These are phyloP conservation scores for Pelomyxa schiedti DNA, from an alignment of 78 protist species.

Conservation along the genomic window DNA sequence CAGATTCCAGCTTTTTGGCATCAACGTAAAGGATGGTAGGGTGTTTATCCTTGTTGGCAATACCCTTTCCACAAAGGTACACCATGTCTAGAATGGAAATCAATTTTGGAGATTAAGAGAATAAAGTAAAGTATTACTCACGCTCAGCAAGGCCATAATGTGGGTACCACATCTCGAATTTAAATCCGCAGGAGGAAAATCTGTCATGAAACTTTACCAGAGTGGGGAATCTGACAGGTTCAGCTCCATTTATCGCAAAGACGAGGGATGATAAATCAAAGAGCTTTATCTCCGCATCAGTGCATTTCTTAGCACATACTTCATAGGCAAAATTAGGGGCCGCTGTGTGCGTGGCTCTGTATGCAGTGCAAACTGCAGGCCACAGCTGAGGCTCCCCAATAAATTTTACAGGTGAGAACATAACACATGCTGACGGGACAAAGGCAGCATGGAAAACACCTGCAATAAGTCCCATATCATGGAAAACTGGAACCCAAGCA, in stretches of 20 bases:
- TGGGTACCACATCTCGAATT: not conserved
- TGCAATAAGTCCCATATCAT: slow-evolving; percentile 12
- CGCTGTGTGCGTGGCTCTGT: slow-evolving; percentile 23
- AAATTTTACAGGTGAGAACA: slow-evolving; percentile 14
- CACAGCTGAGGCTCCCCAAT: slow-evolving; percentile 11
- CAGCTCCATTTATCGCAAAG: slow-evolving; percentile 20
- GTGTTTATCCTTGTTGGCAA: no score
- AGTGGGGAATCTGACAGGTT: slow-evolving; percentile 21
- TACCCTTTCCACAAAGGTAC: no score
- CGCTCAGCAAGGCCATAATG: slow-evolving; percentile 33
- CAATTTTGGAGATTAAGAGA: no score
- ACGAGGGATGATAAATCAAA: slow-evolving; percentile 10
- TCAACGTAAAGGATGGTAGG: no score
- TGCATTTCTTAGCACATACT: not conserved
- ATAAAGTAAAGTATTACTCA: no score
- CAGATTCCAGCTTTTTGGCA: no score
- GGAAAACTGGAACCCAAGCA: slow-evolving; percentile 5
- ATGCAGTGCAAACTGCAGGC: slow-evolving; percentile 9
- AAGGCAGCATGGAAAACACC: not conserved
- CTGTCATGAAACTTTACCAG: not conserved
- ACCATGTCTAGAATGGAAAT: no score
- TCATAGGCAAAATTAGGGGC: slow-evolving; percentile 46
- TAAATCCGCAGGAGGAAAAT: not conserved
- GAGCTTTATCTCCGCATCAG: not conserved
- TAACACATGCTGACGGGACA: not conserved